A percentile compares a stretch with the other conserved stretches of the same genome.
Conservation (phyloP, 2,329 filamentous ascomycete genomes). For the Parasarocladium wereldwijsianum region DNA sequence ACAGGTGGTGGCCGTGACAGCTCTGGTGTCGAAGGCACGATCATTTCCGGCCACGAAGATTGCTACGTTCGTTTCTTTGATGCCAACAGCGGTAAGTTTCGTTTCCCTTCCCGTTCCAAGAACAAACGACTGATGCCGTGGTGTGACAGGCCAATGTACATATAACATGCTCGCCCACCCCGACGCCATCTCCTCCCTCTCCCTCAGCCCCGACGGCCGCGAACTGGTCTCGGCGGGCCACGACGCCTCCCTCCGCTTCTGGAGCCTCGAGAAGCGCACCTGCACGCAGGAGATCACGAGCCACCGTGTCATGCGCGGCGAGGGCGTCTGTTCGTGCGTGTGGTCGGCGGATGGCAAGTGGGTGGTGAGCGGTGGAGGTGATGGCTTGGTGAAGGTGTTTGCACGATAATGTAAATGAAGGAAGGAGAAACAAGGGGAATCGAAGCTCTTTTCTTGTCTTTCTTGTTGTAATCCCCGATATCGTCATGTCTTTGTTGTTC, state of each 20-base stretch:
- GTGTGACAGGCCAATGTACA: constrained; percentile 85
- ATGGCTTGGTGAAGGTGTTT: constrained; percentile 92
- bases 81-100: constrained; percentile 82
- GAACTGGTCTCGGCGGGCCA: constrained; percentile 94
- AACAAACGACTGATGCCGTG: constrained; percentile 6
- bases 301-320: constrained; percentile 87
- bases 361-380: constrained; percentile 87
- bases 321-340: constrained; percentile 84
- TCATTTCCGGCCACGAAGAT: constrained; percentile 95
- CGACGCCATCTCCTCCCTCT: constrained; percentile 79
- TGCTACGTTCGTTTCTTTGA: constrained; percentile 94
- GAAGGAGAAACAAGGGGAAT: too few species aligned
- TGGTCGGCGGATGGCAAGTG: constrained; percentile 94
- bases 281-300: constrained; percentile 93
- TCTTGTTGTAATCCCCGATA: too few species aligned
- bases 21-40: constrained; percentile 76
- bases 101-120: constrained; percentile 3
- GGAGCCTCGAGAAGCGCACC: constrained; percentile 87
- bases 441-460: too few species aligned
- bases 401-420: constrained; percentile 40
- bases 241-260: constrained; percentile 90
- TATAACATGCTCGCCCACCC: constrained; percentile 98
- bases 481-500: too few species aligned
- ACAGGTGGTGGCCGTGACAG: constrained; percentile 58
- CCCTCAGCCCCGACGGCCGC: constrained; percentile 79